Conservation (phyloP, 1,284 basidiomycete genomes). For the Fomitopsis palustris region DNA sequence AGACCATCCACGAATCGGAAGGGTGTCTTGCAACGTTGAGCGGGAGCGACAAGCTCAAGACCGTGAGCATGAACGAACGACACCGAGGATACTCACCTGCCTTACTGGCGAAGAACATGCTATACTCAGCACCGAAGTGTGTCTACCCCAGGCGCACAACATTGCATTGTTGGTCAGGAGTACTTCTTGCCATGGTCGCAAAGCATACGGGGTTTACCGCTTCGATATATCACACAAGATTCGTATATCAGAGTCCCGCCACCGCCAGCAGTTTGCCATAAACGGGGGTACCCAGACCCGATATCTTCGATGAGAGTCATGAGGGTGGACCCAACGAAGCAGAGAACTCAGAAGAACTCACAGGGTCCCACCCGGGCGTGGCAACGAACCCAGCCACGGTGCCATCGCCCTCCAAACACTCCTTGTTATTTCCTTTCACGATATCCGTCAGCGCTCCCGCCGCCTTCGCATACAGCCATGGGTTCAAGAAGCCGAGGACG, state of each 20-base stretch:
- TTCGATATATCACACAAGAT: no score
- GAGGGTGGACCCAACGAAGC: background rate
- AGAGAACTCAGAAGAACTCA: background rate
- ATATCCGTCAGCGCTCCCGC: conserved; percentile 56
- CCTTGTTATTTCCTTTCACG: conserved; percentile 30
- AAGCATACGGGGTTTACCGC: no score
- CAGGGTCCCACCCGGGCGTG: background rate
- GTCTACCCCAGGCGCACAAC: no score
- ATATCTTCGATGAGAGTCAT: background rate
- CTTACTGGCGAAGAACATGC: no score
- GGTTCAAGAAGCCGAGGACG: conserved; percentile 29
- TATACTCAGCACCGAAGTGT: no score
- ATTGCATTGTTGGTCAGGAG: no score
- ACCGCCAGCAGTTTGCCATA: background rate
- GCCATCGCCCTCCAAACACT: background rate
- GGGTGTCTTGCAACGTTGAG: no score
- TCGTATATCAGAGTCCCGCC: background rate
- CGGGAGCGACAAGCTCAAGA: no score
- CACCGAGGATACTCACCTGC: no score
- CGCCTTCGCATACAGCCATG: conserved; percentile 32
- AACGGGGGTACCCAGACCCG: background rate
- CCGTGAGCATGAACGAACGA: no score
- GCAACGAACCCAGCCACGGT: background rate
- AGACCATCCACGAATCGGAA: no score
- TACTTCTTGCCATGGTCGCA: no score